Evolutionary conservation across 345 rosid genomes (phyloP).

Genomic region (Nephelium lappaceum): DNA sequence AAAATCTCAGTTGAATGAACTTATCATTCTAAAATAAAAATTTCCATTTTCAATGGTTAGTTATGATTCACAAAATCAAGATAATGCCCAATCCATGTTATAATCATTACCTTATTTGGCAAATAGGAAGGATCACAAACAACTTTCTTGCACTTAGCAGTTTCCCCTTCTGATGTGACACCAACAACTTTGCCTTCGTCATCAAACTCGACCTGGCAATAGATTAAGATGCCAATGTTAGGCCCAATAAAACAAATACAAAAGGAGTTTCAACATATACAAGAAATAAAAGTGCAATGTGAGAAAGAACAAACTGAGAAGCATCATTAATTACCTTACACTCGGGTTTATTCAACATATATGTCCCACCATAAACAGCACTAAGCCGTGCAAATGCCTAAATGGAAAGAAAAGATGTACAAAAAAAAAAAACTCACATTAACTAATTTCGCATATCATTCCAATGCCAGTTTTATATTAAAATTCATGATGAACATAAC

Average conservation of each 20-base stretch:
- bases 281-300: constrained; percentile 4
- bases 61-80: neutral
- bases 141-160: constrained; percentile 96
- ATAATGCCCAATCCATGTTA: neutral
- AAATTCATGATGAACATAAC: neutral
- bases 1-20: neutral
- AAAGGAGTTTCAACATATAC: neutral
- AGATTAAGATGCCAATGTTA: constrained; percentile 23
- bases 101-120: constrained; percentile 67
- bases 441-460: neutral
- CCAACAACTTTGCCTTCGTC: constrained; percentile 85
- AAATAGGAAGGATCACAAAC: constrained; percentile 98
- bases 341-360: constrained; percentile 95
- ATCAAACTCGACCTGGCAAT: constrained; percentile 78
- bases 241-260: neutral
- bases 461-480: neutral
- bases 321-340: constrained; percentile 62
- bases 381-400: constrained; percentile 99
- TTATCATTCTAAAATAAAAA: neutral
- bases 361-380: constrained; percentile 97
- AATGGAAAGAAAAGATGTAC: constrained; percentile 14
- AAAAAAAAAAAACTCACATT: neutral
- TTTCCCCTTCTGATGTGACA: constrained; percentile 98
- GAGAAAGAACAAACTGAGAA: constrained; percentile 2
- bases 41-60: neutral